Evolutionary conservation across 2,329 filamentous ascomycete genomes (phyloP), one percentile per base, ranked within the genome.

Genomic region (Fusarium staphyleae): DNA sequence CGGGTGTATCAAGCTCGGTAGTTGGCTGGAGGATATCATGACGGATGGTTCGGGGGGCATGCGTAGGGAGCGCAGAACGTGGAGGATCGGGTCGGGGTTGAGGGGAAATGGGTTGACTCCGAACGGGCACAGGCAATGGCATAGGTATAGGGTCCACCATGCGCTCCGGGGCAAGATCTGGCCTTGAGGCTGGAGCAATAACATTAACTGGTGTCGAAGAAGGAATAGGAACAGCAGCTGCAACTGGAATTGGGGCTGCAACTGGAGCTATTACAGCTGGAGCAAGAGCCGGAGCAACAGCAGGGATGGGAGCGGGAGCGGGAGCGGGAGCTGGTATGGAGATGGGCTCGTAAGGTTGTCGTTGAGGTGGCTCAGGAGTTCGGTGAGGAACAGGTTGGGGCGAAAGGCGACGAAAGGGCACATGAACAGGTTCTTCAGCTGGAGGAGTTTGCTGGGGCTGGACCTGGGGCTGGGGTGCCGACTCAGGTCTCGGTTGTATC

Each of bases 1-100:
- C 26, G 3, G 53, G 42, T 12, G 42, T 45, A 33, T 67, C 60
- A 9, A 46, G 45, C 50, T 67, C 65, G 13, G 63, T 60, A 32
- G 55, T 62, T 4, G 63, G 59, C 5, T 62, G 65, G 40, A 56
- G 48, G 12, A 44, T 57, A 32, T 67, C 65, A 8, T 51, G 45
- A 15, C 57, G 49, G 10, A 43, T 33, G 7, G 39, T 52, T 3
- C 56, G 55, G 11, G 54, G 58, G 3, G 55, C 45, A 44, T 47
- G 49, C 5, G 50, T 56, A 30, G 59, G 58, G 32, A 60, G 58
- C 9, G 40, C 15, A 44, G 58, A 43, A 22, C 58, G 59, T n/a
- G 41, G 43, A 22, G 46, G 30, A 13, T 60, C 58, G n/a, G 47
- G 28, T 22, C 41, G 51, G 13, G 35, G 35, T n/a, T 51, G 58